A percentile compares a stretch with the other conserved stretches of the same genome.
Conservation (phyloP, 306 rosid genomes). For the Malus sylvestris region DNA sequence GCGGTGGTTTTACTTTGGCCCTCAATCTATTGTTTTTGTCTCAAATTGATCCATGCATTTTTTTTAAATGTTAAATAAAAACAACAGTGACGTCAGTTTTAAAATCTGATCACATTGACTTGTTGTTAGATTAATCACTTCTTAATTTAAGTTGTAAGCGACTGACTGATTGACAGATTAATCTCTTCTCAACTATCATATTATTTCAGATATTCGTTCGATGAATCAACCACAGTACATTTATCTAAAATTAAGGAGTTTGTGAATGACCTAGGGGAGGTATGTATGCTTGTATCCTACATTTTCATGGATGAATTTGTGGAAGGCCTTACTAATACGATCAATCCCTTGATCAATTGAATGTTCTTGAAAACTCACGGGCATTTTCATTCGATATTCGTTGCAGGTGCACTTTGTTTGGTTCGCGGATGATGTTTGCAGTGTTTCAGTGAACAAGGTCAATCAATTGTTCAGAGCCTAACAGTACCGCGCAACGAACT, state of each 20-base stretch:
- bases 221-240: slow-evolving; percentile 70
- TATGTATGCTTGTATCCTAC: slow-evolving; percentile 4
- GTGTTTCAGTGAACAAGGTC: slow-evolving; percentile 54
- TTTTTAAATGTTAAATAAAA: too few relatives aligned
- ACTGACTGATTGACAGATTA: background rate
- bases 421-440: slow-evolving; percentile 45
- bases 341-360: too few relatives aligned
- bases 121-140: background rate
- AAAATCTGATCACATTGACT: background rate
- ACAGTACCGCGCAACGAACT: background rate
- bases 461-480: slow-evolving; percentile 47
- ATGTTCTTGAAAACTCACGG: background rate
- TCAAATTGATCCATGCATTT: too few relatives aligned
- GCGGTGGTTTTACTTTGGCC: too few relatives aligned
- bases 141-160: background rate
- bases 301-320: background rate
- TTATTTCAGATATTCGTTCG: slow-evolving; percentile 61
- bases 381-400: slow-evolving; percentile 8
- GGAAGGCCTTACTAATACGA: background rate
- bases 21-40: too few relatives aligned
- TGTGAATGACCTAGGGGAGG: slow-evolving; percentile 66
- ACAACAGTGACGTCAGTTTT: background rate
- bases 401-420: slow-evolving; percentile 79
- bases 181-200: background rate
- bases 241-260: slow-evolving; percentile 58